Evolutionary conservation across 2,329 filamentous ascomycete genomes (phyloP), one percentile per base, ranked within the genome.

Genomic region (Stemphylium vesicarium): DNA sequence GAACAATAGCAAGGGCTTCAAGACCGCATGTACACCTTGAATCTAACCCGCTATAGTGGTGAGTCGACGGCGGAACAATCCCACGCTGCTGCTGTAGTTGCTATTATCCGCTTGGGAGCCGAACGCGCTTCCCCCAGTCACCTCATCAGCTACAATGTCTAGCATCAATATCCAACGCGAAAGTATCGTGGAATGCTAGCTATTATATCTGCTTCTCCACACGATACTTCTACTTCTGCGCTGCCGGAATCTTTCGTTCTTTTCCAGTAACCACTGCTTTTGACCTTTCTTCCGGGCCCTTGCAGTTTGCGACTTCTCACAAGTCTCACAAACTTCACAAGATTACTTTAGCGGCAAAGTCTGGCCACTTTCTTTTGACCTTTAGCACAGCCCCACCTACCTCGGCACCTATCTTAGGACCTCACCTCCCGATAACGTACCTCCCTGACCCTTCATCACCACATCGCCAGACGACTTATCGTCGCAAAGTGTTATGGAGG

Each of bases 1-100:
- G 63, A 65, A 68, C 65, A 68, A 68, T 68, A 66, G 44, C 45
- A 67, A 68, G 59, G 39, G 32, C 35, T 26, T 18, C 32, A 16
- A 10, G 18, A 59, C 52, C 29, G 45, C 26, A 5, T 16, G 20
- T 38, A 32, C 26, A 38, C 24, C 16, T 16, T 35, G 15, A n/a
- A 11, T 46, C 32, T 39, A 15, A 22, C 37, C 44, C 31, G 47
- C 33, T 40, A 33, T 24, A 43, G 32, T 47, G 36, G 53, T 59
- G 54, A 56, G 46, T 49, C 49, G 44, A 45, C 52, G 45, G 41
- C 44, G 43, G 50, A 29, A 53, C 56, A 46, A 41, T 46, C 13
- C 31, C 24, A 38, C 15, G 36, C 51, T 50, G 46, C 37, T 24
- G 41, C 36, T 43, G 20, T 26, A 20, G 41, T 32, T 55, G 52